Conservation (phyloP, 228 moss, liverwort and hornwort species). For the Sphagnum magellanicum region DNA sequence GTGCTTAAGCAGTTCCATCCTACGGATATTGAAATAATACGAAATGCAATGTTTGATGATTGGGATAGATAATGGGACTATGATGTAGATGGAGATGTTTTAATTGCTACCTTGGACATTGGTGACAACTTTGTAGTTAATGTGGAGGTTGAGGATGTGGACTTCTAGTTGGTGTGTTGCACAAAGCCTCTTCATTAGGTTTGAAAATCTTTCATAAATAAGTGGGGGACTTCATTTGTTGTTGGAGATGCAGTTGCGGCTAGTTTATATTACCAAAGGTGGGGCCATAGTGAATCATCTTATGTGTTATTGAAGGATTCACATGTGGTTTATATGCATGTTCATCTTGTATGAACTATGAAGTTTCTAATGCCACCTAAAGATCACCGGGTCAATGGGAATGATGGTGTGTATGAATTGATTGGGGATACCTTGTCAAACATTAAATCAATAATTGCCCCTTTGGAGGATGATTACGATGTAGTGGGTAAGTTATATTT, state of each 20-base stretch:
- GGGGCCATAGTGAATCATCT: background rate
- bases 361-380: constrained; percentile 1
- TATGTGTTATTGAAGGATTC: background rate
- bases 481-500: too few relatives aligned
- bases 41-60: background rate
- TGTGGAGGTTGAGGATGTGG: background rate
- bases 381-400: background rate
- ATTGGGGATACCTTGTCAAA: background rate
- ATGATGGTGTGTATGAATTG: background rate
- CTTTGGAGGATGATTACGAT: background rate
- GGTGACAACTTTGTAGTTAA: background rate
- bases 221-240: background rate
- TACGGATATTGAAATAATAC: background rate
- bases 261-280: background rate
- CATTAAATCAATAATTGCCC: background rate
- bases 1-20: background rate
- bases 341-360: background rate
- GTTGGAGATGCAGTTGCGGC: background rate
- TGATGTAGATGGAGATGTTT: too few relatives aligned
- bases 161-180: background rate
- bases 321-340: constrained; percentile 1
- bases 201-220: background rate
- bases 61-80: background rate
- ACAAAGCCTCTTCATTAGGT: background rate
- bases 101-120: background rate